Conservation (phyloP, 2,329 filamentous ascomycete species). For the Colletotrichum gloeosporioides region DNA sequence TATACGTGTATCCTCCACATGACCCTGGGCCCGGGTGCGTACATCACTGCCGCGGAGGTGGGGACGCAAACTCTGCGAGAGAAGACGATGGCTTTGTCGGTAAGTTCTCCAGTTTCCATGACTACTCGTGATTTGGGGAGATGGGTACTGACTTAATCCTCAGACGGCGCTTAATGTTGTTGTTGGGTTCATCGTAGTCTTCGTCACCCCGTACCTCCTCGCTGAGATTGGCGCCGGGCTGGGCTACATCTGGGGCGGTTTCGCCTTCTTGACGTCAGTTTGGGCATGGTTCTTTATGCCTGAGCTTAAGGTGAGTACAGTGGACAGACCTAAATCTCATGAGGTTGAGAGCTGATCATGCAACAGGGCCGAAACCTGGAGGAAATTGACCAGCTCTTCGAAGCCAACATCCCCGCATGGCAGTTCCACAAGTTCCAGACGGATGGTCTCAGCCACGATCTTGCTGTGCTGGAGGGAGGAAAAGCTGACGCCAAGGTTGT, state of each 20-base stretch:
- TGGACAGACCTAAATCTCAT: too few species aligned
- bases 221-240: background rate
- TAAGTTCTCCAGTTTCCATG: background rate
- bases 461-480: background rate
- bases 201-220: background rate
- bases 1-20: background rate
- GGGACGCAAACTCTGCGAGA: background rate
- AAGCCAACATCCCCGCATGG: background rate
- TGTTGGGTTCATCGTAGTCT: background rate
- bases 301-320: background rate
- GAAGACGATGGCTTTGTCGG: background rate
- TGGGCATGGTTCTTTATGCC: background rate
- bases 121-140: too few species aligned
- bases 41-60: background rate
- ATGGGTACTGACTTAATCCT: rapidly evolving
- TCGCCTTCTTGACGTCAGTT: background rate
- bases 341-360: background rate
- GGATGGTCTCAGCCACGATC: background rate
- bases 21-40: background rate
- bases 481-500: background rate
- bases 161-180: background rate
- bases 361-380: background rate
- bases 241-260: background rate
- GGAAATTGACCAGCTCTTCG: background rate
- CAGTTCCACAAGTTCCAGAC: background rate